These are phyloP conservation scores for Kuraishia molischiana DNA, from an alignment of 805 yeast genomes.

Conservation along the genomic window DNA sequence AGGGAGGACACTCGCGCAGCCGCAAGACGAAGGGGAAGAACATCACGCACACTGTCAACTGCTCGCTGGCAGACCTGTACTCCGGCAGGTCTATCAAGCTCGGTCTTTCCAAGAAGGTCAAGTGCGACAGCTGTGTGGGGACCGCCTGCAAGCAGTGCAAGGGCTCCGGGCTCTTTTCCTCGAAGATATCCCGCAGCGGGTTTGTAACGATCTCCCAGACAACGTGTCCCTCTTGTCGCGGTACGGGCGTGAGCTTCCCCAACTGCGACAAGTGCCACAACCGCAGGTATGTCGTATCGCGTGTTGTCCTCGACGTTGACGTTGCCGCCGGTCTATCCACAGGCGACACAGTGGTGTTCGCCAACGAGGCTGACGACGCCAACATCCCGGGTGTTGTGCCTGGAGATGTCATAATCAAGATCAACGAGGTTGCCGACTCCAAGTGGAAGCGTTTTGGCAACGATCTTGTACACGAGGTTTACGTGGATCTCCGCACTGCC, in stretches of 20 bases:
- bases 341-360: slow-evolving; percentile 40
- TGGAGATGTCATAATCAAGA: slow-evolving; percentile 56
- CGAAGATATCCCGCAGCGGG: too few relatives aligned
- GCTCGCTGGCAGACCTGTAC: slow-evolving; percentile 46
- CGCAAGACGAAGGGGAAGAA: slow-evolving; percentile 32
- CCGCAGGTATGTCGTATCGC: slow-evolving; percentile 32
- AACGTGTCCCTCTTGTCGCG: too few relatives aligned
- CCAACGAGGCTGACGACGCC: slow-evolving; percentile 62
- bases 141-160: slow-evolving; percentile 25
- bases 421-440: slow-evolving; percentile 26
- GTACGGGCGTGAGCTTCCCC: too few relatives aligned
- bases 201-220: too few relatives aligned
- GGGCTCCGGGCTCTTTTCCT: too few relatives aligned
- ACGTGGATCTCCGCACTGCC: slow-evolving; percentile 43
- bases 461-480: slow-evolving; percentile 32
- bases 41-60: slow-evolving; percentile 44
- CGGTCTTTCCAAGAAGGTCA: slow-evolving; percentile 37
- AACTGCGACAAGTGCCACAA: slow-evolving; percentile 36
- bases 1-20: neutral
- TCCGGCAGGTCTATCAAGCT: slow-evolving; percentile 47
- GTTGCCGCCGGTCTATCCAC: slow-evolving; percentile 46
- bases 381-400: slow-evolving; percentile 44
- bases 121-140: slow-evolving; percentile 43
- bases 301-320: slow-evolving; percentile 40
- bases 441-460: slow-evolving; percentile 30